Base-by-base conservation (phyloP, 2,329 filamentous ascomycete genomes). In the Grosmannia clavigera region DNA sequence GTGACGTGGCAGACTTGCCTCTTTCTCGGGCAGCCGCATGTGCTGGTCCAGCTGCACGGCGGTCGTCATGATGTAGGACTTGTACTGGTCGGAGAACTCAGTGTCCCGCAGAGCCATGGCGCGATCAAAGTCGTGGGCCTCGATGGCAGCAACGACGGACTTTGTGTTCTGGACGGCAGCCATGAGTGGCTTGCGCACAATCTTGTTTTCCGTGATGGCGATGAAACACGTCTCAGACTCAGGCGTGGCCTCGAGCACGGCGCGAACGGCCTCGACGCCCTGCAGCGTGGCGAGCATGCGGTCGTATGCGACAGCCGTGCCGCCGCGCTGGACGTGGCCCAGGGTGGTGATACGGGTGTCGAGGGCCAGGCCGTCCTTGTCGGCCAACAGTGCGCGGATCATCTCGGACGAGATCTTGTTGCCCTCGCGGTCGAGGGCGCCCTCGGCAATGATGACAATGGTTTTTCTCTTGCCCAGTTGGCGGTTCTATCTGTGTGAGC, bases 171-270 rank as follows among this genome's bases (percentile, higher is more conserved):
- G 77, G 12, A 99, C 94, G 1, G 94, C 92, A 70, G 95, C 83
- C 77, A 97, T 88, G 31, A 99, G 78, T 25, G 91, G 87, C 67
- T 92, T 91, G 60, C 92, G 84, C 65, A 91, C 85, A 70, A 99
- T 97, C 77, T 99, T 95, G 81, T 97, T 97, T 78, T 99, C 94
- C 64, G 87, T 92, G 66, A 99, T 92, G 66, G 91, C 92, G 70
- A 99, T 97, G 69, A 99, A 92, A 61, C 91, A 92, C 56, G 91
- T 96, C 60, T 90, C 89, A 0, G 89, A 92, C 52, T 94, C 87
- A 11, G 94, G 91, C 0, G 85, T 95, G 57, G 90, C 89, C 65
- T 95, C 90, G 33, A 96, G 80, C 22, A 96, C 90, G 27, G 92
- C 92, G 68, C 88, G 90, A 68, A 97, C 92, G 29, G 92, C 92